phyloP scores from a whole-genome alignment of 78 protist species.

The Protostelium mycophagum region DNA sequence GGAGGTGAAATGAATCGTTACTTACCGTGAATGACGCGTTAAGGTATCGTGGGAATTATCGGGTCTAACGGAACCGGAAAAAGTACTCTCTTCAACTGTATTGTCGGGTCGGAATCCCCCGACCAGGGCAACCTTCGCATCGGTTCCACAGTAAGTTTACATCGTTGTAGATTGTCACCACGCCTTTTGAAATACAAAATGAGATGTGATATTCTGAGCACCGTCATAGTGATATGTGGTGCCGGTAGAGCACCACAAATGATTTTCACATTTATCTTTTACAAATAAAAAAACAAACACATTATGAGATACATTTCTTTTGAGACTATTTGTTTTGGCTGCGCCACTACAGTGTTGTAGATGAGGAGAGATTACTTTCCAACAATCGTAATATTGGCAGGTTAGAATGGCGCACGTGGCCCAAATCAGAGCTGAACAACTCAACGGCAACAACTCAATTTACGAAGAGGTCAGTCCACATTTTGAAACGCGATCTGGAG shows the following conservation, averaged over 20 bases:
- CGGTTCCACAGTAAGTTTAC: slow-evolving; percentile 48
- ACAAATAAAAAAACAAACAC: no score
- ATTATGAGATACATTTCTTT: no score
- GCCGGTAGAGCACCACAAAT: no score
- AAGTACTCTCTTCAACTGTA: slow-evolving; percentile 51
- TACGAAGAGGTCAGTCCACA: neutral
- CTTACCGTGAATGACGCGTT: neutral
- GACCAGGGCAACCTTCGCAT: slow-evolving; percentile 14
- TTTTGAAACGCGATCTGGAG: no score
- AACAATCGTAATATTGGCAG: neutral
- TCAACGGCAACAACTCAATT: neutral
- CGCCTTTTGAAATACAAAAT: no score
- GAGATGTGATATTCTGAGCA: no score
- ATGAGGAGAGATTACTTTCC: neutral
- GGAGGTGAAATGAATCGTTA: slow-evolving; percentile 11
- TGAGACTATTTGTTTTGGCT: no score
- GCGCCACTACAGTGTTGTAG: no score
- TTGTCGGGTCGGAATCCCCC: slow-evolving; percentile 38
- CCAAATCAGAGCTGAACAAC: neutral
- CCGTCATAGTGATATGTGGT: no score
- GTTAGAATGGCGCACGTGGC: neutral
- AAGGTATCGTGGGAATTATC: slow-evolving; percentile 64
- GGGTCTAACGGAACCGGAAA: slow-evolving; percentile 72
- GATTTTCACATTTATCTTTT: no score
- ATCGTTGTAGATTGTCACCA: no score